Conservation (phyloP, 2,329 filamentous ascomycete species). For the Sclerotinia minor region DNA sequence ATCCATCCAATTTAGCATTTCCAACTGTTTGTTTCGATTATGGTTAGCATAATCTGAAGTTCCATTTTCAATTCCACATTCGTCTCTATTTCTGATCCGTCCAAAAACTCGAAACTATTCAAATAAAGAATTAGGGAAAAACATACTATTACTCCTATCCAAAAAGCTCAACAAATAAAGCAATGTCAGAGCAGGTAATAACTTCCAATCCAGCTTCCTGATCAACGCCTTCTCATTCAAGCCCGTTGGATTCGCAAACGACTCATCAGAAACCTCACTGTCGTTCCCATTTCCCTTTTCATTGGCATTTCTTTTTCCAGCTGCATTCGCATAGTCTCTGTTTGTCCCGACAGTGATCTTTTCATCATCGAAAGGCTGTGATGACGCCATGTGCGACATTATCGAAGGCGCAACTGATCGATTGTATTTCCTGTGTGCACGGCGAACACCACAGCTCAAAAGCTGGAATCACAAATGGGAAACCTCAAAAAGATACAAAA, state of each 20-base stretch:
- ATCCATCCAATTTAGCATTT: constrained; percentile 58
- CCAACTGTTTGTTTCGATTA: constrained; percentile 49
- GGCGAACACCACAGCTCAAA: background rate
- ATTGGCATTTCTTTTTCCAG: background rate
- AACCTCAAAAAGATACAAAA: no score
- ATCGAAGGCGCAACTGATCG: no score
- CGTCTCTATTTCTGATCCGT: no score
- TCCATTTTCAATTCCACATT: no score
- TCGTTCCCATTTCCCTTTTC: constrained; percentile 14
- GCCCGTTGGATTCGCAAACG: constrained; percentile 30
- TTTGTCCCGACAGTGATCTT: background rate
- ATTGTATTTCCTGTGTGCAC: background rate
- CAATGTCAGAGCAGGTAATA: constrained; percentile 56
- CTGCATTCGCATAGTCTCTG: background rate
- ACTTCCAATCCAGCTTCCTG: constrained; percentile 54
- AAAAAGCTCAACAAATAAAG: constrained; percentile 59
- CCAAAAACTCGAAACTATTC: background rate
- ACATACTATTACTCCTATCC: constrained; percentile 58
- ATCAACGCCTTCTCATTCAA: constrained; percentile 59
- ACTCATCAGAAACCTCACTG: constrained; percentile 28
- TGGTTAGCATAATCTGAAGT: background rate
- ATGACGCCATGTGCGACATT: constrained; percentile 1
- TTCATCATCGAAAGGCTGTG: background rate
- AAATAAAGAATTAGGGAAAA: background rate
- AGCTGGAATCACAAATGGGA: background rate